Evolutionary conservation across 2,329 filamentous ascomycete species (phyloP).

Genomic region (Diaporthe vexans): DNA sequence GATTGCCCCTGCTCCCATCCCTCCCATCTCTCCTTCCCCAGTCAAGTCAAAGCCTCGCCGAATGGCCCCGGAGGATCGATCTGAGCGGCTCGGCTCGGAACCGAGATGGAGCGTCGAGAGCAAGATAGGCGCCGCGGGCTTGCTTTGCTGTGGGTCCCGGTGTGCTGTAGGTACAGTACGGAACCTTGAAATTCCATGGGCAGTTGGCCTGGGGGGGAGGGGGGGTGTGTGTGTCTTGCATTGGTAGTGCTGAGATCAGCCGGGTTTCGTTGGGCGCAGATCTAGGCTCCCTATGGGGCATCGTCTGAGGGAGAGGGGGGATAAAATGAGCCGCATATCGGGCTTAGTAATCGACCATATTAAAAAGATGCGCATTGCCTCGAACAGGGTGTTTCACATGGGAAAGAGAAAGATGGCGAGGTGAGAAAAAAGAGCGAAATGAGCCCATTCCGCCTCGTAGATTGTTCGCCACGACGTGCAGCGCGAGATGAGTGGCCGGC

Average conservation of each 20-base stretch:
- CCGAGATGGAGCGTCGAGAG: constrained; percentile 1
- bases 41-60: background rate
- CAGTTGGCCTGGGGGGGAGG: background rate
- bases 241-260: constrained; percentile 38
- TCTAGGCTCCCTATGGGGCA: constrained; percentile 27
- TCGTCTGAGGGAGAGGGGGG: constrained; percentile 19
- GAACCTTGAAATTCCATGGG: background rate
- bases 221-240: constrained; percentile 30
- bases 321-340: constrained; percentile 28
- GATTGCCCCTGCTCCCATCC: background rate
- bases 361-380: constrained; percentile 9
- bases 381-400: constrained; percentile 15
- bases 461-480: constrained; percentile 9
- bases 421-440: constrained; percentile 14
- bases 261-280: constrained; percentile 27
- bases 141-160: constrained; percentile 9
- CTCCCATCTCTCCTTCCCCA: background rate
- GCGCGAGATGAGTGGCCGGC: background rate
- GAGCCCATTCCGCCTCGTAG: constrained; percentile 24
- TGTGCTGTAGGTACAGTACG: constrained; percentile 15
- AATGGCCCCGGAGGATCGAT: background rate
- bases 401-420: background rate
- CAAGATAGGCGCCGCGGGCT: background rate
- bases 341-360: constrained; percentile 32
- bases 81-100: constrained; percentile 31